Percentiles rank a stretch among this genome's conserved stretches.
phyloP scores from a whole-genome alignment of 2,329 filamentous ascomycete genomes.

The Talaromyces piceae region DNA sequence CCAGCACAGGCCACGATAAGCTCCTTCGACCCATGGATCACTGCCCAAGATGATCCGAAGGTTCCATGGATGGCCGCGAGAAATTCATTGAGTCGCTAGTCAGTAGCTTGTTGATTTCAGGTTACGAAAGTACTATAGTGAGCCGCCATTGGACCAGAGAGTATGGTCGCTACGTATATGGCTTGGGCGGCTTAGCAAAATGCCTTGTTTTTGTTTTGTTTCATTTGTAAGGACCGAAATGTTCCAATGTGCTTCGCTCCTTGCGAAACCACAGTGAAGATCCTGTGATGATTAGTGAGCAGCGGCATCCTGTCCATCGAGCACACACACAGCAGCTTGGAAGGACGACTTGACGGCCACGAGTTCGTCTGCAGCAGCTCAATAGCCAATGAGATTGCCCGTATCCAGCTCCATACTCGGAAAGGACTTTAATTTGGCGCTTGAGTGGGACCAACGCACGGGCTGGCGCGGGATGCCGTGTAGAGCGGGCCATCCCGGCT shows the following conservation, averaged over 20 bases:
- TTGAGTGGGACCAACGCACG: background rate
- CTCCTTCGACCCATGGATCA: background rate
- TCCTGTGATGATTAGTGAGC: background rate
- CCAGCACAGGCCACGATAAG: background rate
- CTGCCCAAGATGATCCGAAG: background rate
- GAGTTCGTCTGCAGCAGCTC: background rate
- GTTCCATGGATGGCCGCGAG: background rate
- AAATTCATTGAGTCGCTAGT: background rate
- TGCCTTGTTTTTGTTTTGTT: background rate
- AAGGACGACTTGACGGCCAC: no score
- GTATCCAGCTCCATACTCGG: background rate
- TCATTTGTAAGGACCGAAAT: no score
- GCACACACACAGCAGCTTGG: background rate
- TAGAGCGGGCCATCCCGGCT: background rate
- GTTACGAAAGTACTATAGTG: no score
- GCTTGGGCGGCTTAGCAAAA: background rate
- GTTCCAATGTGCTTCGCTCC: background rate
- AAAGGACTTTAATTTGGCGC: background rate
- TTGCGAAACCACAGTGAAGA: background rate
- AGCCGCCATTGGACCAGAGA: no score
- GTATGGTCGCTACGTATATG: background rate
- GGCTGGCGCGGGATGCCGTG: background rate
- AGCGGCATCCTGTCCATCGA: background rate
- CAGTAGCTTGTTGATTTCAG: background rate
- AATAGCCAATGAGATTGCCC: background rate